These are phyloP conservation scores for Polyrhizophydium stewartii DNA, from an alignment of 371 early-diverging fungal genomes.

Conservation along the genomic window DNA sequence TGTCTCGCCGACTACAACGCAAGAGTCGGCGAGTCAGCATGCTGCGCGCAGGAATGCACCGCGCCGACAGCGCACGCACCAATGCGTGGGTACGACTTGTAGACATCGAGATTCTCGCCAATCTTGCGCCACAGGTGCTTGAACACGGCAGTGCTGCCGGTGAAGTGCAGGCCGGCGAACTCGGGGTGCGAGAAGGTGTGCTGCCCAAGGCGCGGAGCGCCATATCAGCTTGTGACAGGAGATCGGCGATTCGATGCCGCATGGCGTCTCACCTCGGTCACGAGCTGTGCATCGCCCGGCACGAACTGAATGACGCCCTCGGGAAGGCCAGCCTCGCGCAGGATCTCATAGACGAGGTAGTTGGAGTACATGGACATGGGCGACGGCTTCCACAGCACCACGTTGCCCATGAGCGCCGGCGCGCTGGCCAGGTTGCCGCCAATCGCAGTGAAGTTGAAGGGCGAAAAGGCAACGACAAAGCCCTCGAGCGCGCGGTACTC, in stretches of 20 bases:
- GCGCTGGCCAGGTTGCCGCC: conserved; percentile 93
- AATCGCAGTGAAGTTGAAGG: conserved; percentile 99
- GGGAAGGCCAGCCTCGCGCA: conserved; percentile 95
- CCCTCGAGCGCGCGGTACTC: conserved; percentile 97
- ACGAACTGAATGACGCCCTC: conserved; percentile 96
- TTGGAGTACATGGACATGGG: conserved; percentile 84
- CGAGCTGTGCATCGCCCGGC: conserved; percentile 83
- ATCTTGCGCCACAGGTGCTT: conserved; percentile 90
- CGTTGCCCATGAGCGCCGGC: conserved; percentile 95
- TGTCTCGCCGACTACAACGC: conserved; percentile 84
- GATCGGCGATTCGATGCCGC: neutral
- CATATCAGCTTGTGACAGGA: neutral
- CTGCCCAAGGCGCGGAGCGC: conserved; percentile 17
- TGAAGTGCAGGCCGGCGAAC: conserved; percentile 96
- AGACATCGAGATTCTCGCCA: conserved; percentile 82
- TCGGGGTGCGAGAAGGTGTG: conserved; percentile 75
- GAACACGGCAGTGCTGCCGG: conserved; percentile 93
- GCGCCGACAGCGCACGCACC: conserved; percentile 9
- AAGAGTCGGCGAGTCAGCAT: neutral
- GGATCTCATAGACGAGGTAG: conserved; percentile 83
- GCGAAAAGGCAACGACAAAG: conserved; percentile 93
- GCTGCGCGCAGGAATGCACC: neutral
- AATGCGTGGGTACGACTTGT: conserved; percentile 91
- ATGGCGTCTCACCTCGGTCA: conserved; percentile 48
- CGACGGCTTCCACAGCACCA: conserved; percentile 96